phyloP scores from a whole-genome alignment of 306 rosid species.

The Quercus bicolor region DNA sequence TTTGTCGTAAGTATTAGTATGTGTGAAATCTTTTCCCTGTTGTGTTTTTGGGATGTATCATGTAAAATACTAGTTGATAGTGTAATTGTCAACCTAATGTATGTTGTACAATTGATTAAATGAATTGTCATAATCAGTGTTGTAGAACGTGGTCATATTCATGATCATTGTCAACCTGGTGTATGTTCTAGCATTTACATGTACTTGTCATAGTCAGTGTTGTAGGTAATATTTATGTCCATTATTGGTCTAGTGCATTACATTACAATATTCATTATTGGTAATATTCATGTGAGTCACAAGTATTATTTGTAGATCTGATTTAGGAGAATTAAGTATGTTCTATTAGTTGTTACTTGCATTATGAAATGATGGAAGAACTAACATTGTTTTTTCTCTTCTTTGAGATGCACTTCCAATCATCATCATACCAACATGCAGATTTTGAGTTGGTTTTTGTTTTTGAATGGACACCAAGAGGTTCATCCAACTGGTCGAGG shows the following conservation, averaged over 20 bases:
- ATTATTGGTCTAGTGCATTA: background rate
- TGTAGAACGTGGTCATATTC: background rate
- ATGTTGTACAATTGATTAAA: no score
- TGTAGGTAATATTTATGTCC: no score
- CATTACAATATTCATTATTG: background rate
- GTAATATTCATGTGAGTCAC: background rate
- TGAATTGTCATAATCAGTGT: no score
- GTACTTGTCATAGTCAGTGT: no score
- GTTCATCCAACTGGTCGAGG: conserved; percentile 90
- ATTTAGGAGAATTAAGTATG: background rate
- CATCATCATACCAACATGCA: conserved; percentile 82
- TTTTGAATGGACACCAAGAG: conserved; percentile 72
- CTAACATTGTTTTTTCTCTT: conserved; percentile 97
- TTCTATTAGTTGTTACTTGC: background rate
- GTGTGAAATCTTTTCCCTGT: no score
- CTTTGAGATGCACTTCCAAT: conserved; percentile 97
- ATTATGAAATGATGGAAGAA: conserved; percentile 35
- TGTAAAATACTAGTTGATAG: no score
- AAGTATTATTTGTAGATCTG: background rate
- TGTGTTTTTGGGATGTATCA: no score
- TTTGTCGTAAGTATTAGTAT: no score
- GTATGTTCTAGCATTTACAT: background rate
- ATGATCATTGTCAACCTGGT: background rate
- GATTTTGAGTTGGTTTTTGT: conserved; percentile 66
- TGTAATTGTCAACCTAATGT: no score